Base-by-base conservation (phyloP, 163 green algal genomes). In the Coccomyxa subellipsoidea region DNA sequence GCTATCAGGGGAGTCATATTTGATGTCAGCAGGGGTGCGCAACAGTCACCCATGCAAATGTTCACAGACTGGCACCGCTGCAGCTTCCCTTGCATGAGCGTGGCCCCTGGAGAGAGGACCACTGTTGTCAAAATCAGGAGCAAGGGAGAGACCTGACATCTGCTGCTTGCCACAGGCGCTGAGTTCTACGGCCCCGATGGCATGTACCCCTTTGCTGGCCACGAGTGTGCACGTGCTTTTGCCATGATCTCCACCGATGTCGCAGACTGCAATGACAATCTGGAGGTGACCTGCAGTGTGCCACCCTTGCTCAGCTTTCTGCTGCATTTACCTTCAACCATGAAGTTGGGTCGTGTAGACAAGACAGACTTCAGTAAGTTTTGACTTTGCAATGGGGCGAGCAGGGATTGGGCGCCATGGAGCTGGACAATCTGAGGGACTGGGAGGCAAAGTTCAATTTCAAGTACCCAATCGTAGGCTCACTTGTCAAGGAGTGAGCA, bases 121-220 rank as follows among this genome's bases (percentile, higher is more conserved):
- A n/a, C 21, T 54, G 71, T 8, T 78, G 27, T 40, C 35, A 35
- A 23, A 23, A 15, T 35, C 23, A 34, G 6, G 21, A 18, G 29
- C 18, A 73, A 73, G 27, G 27, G 18, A 23, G 31, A 18, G 66
- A 18, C 66, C 59, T 10, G 27, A 73, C 31, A 36, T 73, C 27
- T 27, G 18, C 8, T 36, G 21, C 8, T 70, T 3, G 21, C 25
- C 39, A 69, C 85, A 89, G 90, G 87, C 27, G 88, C 84, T 39
- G 76, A 92, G 10, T 98, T 95, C 80, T 98, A 98, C 82, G 94
- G 94, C 0, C 94, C 93, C 36, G 88, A 94, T 59, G 93, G 94
- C 23, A 85, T 95, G 31, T 98, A 98, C 86, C 93, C 93, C 2
- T 98, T 97, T 91, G 94, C 90, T 0, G 94, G 94, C 31, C 87